Evolutionary conservation across 305 asterid genomes (phyloP), one percentile per base, ranked within the genome.

Genomic region (Fraxinus velutina): DNA sequence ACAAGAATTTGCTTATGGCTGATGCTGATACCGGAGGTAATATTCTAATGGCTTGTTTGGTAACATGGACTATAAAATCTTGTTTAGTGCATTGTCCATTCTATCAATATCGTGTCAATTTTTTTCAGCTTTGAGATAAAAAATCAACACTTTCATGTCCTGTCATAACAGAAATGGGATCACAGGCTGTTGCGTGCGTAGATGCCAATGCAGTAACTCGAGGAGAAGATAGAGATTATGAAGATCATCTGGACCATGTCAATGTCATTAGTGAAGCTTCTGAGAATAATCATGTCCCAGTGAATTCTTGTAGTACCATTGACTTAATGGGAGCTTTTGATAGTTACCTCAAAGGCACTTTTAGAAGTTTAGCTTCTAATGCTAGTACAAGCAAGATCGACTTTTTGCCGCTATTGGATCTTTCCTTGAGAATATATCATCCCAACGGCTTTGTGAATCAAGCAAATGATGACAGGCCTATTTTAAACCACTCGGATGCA

Each of bases 271-370:
- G 29, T 80, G 88, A 83, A 75, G 76, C 81, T 81, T 76, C 55
- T 17, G 87, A 85, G 50, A 79, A 78, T 50, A 83, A 84, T 88
- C 84, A 52, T 57, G 83, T 37, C 15, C 81, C 52, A 6, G 87
- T 77, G 27, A 76, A 78, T 72, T 81, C 90, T 84, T 82, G 88
- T 2, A 86, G 81, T 77, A 98, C 97, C 84, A 96, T 94, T 34
- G 97, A 94, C 84, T 90, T 96, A 79, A 93, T 96, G 24, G 99
- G 98, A 82, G 86, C 93, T 34, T 92, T 94, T 37, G 97, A 92
- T 86, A 91, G 87, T 81, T 84, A 88, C 86, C 83, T 81, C 47
- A 89, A 86, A 75, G 87, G 90, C 68, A 80, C 57, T 73, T 80
- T 85, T 6, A 84, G 80, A 82, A 84, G 74, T 77, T 76, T 87